Percentiles rank a stretch among this genome's conserved stretches.
These are phyloP conservation scores for Pilasporangium apinafurcum DNA, from an alignment of 352 stramenopile species.

Conservation along the genomic window DNA sequence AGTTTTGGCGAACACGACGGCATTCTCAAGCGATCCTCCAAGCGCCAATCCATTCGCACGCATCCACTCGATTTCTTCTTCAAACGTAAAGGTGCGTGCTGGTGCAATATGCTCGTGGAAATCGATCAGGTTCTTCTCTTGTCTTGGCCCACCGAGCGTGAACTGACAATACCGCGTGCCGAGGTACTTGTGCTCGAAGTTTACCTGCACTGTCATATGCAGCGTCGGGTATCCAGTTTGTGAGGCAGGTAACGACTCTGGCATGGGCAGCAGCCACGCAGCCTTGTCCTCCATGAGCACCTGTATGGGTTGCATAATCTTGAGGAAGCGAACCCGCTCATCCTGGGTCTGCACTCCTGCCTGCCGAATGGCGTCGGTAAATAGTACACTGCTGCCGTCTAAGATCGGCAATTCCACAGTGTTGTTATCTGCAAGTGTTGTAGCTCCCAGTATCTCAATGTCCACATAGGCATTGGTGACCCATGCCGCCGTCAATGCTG, in stretches of 20 bases:
- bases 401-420: conserved; percentile 54
- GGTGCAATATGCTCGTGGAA: conserved; percentile 37
- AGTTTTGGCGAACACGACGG: conserved; percentile 41
- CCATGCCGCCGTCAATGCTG: conserved; percentile 34
- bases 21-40: conserved; percentile 58
- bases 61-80: conserved; percentile 63
- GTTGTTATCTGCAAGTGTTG: neutral
- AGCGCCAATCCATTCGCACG: conserved; percentile 37
- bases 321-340: conserved; percentile 17
- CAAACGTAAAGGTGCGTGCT: conserved; percentile 67
- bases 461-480: conserved; percentile 42
- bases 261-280: conserved; percentile 55
- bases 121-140: conserved; percentile 10
- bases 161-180: conserved; percentile 35
- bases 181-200: conserved; percentile 58
- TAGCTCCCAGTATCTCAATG: neutral
- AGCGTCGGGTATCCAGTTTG: conserved; percentile 21
- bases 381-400: conserved; percentile 52
- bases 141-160: conserved; percentile 21
- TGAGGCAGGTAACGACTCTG: conserved; percentile 2
- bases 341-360: conserved; percentile 26
- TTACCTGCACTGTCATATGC: conserved; percentile 56
- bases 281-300: conserved; percentile 57
- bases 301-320: conserved; percentile 44
- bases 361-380: conserved; percentile 25